Evolutionary conservation across 2,329 filamentous ascomycete species (phyloP).

Genomic region (Akanthomyces uredinophilus): DNA sequence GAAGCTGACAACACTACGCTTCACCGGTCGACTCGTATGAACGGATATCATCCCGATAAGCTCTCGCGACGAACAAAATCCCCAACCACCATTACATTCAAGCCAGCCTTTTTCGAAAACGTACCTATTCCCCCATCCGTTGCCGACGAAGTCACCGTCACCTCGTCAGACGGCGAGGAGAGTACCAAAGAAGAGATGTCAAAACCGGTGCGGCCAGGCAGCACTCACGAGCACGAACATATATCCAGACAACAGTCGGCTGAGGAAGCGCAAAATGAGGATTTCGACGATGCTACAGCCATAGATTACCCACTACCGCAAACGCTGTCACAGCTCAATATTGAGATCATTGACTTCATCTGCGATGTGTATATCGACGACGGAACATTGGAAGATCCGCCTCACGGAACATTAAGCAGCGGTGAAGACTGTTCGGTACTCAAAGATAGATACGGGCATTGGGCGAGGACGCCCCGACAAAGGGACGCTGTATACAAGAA

Average conservation of each 20-base stretch:
- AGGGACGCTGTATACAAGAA: constrained; percentile 20
- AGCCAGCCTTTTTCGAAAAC: constrained; percentile 36
- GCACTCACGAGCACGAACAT: neutral
- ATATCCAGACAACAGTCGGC: neutral
- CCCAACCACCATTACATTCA: constrained; percentile 24
- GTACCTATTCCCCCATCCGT: constrained; percentile 24
- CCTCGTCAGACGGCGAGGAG: constrained; percentile 18
- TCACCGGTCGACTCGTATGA: constrained; percentile 27
- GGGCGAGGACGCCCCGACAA: neutral
- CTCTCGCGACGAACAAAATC: constrained; percentile 20
- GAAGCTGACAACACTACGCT: constrained; percentile 24
- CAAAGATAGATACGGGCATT: constrained; percentile 12
- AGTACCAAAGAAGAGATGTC: constrained; percentile 7
- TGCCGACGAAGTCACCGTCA: constrained; percentile 18
- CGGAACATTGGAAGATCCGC: constrained; percentile 44
- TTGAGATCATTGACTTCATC: constrained; percentile 54
- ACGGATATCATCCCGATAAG: constrained; percentile 31
- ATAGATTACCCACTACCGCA: constrained; percentile 46
- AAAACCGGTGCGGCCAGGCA: neutral
- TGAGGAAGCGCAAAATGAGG: constrained; percentile 15
- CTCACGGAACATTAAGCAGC: constrained; percentile 33
- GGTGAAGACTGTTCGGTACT: constrained; percentile 15
- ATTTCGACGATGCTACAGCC: constrained; percentile 21
- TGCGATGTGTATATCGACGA: constrained; percentile 57
- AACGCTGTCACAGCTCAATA: constrained; percentile 47